Evolutionary conservation across 2,329 filamentous ascomycete species (phyloP).

Genomic region (Sporothrix mexicana): DNA sequence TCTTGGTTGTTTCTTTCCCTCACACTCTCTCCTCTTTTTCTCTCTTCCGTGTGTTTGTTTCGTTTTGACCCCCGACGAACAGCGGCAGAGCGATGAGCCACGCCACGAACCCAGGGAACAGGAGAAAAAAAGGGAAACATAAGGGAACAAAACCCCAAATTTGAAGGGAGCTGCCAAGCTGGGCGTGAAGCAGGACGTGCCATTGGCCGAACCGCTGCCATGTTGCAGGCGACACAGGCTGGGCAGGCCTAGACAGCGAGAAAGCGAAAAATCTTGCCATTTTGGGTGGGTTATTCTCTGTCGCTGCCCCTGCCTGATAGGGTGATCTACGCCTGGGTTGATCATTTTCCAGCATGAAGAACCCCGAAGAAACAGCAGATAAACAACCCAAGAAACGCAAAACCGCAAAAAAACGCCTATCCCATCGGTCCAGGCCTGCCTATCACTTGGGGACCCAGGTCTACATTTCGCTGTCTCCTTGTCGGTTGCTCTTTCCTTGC

Average conservation of each 20-base stretch:
- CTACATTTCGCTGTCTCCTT: slow-evolving; percentile 6
- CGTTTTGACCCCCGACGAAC: slow-evolving; percentile 13
- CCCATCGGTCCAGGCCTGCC: not conserved
- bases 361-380: not conserved
- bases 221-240: not conserved
- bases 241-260: too few relatives aligned
- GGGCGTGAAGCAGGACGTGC: not conserved
- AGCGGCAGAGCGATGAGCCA: not conserved
- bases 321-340: slow-evolving; percentile 2
- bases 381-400: not conserved
- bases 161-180: not conserved
- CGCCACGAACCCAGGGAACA: not conserved
- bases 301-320: slow-evolving; percentile 2
- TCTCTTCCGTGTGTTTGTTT: slow-evolving; percentile 8
- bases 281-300: slow-evolving; percentile 16
- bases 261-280: not conserved
- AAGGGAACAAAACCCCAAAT: not conserved
- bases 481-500: not conserved
- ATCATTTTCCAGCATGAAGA: not conserved
- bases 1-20: not conserved
- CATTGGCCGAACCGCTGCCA: not conserved
- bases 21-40: not conserved
- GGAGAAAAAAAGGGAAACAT: not conserved
- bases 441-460: slow-evolving; percentile 11
- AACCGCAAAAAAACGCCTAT: slow-evolving; percentile 11